phyloP scores from a whole-genome alignment of 129 eudicot species.

The Chrysanthemum seticuspe region DNA sequence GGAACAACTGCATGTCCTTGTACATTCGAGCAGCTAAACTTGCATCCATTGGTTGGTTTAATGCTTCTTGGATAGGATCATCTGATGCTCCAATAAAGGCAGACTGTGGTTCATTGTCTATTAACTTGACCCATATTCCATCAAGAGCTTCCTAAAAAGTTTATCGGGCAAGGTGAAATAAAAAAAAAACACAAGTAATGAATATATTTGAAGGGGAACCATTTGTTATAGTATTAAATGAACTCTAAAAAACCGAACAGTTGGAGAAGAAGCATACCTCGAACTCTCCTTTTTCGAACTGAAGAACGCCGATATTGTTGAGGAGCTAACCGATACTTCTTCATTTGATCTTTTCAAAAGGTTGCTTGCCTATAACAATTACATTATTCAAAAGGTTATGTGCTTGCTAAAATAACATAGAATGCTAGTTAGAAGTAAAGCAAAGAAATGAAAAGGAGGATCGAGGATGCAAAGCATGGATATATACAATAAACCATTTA shows the following conservation, averaged over 20 bases:
- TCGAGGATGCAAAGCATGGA: too few relatives aligned
- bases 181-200: conserved; percentile 6
- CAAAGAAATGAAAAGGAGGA: too few relatives aligned
- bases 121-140: conserved; percentile 74
- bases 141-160: conserved; percentile 80
- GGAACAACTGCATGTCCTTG: conserved; percentile 66
- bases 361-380: conserved; percentile 68
- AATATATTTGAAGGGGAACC: not conserved
- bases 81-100: conserved; percentile 5
- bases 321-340: conserved; percentile 76
- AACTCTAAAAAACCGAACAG: conserved; percentile 1
- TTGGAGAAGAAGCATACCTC: conserved; percentile 45
- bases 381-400: too few relatives aligned
- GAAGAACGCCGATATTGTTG: conserved; percentile 69
- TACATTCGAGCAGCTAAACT: conserved; percentile 47
- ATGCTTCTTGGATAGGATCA: conserved; percentile 38
- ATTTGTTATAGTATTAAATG: too few relatives aligned
- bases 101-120: conserved; percentile 30
- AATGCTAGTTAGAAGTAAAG: too few relatives aligned
- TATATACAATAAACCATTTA: too few relatives aligned
- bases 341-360: conserved; percentile 56
- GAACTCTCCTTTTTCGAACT: conserved; percentile 42
- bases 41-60: conserved; percentile 55
- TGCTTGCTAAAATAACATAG: too few relatives aligned
- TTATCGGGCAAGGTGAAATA: conserved; percentile 66